Percentiles rank a stretch among this genome's conserved stretches.
Conservation (phyloP, 75 land plant species). For the Adiantum capillusveneris region DNA sequence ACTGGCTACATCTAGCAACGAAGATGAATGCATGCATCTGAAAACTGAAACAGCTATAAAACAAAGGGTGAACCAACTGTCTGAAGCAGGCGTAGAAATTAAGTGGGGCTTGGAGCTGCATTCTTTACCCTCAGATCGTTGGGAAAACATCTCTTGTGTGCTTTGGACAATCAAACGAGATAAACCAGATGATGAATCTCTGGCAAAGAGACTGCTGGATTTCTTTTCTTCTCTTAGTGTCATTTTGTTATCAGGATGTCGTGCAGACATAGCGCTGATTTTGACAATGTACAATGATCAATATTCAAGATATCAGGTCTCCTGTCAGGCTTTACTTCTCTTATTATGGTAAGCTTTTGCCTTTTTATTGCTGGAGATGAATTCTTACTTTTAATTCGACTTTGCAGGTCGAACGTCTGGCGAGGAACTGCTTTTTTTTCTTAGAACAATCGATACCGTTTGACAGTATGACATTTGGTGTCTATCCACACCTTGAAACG, state of each 20-base stretch:
- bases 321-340: too few species aligned
- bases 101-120: slow-evolving; percentile 24
- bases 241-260: slow-evolving; percentile 26
- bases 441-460: slow-evolving; percentile 44
- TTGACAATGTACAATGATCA: slow-evolving; percentile 50
- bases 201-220: slow-evolving; percentile 16
- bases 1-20: slow-evolving; percentile 22
- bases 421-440: slow-evolving; percentile 56
- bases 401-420: slow-evolving; percentile 52
- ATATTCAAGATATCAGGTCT: slow-evolving; percentile 41
- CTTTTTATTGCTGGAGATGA: neutral
- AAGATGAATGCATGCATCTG: too few species aligned
- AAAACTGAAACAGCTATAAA: slow-evolving; percentile 6
- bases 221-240: slow-evolving; percentile 46
- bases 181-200: slow-evolving; percentile 17
- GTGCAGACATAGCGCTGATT: slow-evolving; percentile 26
- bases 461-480: slow-evolving; percentile 45
- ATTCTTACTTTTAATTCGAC: neutral
- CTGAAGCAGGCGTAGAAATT: slow-evolving; percentile 16
- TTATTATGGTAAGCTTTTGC: slow-evolving; percentile 2
- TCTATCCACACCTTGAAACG: slow-evolving; percentile 10
- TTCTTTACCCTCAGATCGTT: slow-evolving; percentile 25
- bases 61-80: slow-evolving; percentile 8
- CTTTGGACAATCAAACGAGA: slow-evolving; percentile 38
- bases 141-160: slow-evolving; percentile 42